Conservation (phyloP, 441 rosid genomes). For the Mallotus repandus region DNA sequence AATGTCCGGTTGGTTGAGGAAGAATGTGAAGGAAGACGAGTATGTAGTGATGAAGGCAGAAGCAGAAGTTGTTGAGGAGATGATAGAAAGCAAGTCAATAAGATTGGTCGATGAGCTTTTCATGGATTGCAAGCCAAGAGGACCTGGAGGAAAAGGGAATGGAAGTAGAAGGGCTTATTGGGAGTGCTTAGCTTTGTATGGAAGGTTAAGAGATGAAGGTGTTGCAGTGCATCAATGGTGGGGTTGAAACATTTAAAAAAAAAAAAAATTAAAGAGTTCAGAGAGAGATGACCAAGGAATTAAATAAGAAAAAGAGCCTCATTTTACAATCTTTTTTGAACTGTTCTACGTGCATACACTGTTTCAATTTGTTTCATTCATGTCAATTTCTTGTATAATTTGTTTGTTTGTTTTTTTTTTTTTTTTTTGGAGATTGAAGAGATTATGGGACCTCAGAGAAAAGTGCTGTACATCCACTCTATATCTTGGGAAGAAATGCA, state of each 20-base stretch:
- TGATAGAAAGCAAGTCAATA: conserved; percentile 55
- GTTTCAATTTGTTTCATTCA: not conserved
- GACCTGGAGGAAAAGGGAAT: conserved; percentile 30
- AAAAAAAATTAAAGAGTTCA: not conserved
- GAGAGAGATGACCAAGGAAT: not conserved
- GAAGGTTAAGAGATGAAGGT: conserved; percentile 67
- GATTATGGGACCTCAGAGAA: not conserved
- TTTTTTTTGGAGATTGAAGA: not conserved
- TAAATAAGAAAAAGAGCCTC: not conserved
- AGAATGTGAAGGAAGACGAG: conserved; percentile 58
- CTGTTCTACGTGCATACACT: not conserved
- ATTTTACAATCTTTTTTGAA: not conserved
- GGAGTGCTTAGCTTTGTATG: conserved; percentile 78
- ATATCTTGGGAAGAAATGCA: not conserved
- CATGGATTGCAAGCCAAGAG: conserved; percentile 71
- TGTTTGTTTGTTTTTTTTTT: not conserved
- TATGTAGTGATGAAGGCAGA: conserved; percentile 90
- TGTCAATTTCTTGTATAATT: not conserved
- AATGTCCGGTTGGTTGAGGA: conserved; percentile 62
- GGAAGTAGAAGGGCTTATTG: conserved; percentile 59
- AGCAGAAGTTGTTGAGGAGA: conserved; percentile 69
- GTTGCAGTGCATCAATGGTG: conserved; percentile 88
- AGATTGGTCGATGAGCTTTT: conserved; percentile 75
- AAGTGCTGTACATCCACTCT: too few relatives aligned
- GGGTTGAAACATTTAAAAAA: conserved; percentile 40